Evolutionary conservation across 2,329 filamentous ascomycete genomes (phyloP).

Genomic region (Aaosphaeria pasadenensis): DNA sequence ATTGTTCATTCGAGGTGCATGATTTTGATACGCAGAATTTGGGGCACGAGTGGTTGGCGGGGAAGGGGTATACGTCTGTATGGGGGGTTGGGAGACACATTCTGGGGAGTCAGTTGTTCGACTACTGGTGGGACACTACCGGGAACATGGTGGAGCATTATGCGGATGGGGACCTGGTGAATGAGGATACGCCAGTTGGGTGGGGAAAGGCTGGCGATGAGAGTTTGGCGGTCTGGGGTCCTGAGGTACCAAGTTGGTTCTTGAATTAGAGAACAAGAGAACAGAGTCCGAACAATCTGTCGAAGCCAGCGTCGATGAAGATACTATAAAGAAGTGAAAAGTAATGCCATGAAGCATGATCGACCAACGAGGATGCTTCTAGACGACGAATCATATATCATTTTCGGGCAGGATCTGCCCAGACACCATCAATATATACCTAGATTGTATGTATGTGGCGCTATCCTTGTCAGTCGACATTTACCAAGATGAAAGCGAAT

Average conservation of each 20-base stretch:
- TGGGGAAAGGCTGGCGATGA: constrained; percentile 41
- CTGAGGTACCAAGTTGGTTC: constrained; percentile 38
- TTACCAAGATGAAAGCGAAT: too few species aligned
- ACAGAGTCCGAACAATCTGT: too few species aligned
- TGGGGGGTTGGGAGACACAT: constrained; percentile 73
- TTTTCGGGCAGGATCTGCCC: too few species aligned
- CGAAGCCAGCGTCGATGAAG: too few species aligned
- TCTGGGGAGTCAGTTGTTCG: constrained; percentile 69
- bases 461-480: too few species aligned
- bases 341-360: too few species aligned
- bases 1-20: constrained; percentile 67
- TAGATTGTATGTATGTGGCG: too few species aligned
- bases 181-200: constrained; percentile 51
- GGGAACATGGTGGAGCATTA: constrained; percentile 68
- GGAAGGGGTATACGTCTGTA: constrained; percentile 61
- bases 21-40: constrained; percentile 69
- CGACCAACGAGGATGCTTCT: too few species aligned
- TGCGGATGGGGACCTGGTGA: constrained; percentile 66
- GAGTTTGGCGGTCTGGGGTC: constrained; percentile 43
- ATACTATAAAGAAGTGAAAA: too few species aligned
- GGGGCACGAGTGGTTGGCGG: constrained; percentile 66
- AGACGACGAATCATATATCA: too few species aligned
- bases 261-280: constrained; percentile 17
- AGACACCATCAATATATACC: too few species aligned
- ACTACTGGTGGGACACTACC: constrained; percentile 67